phyloP scores from a whole-genome alignment of 2,329 filamentous ascomycete species.

The Trichocomaceae sp. region DNA sequence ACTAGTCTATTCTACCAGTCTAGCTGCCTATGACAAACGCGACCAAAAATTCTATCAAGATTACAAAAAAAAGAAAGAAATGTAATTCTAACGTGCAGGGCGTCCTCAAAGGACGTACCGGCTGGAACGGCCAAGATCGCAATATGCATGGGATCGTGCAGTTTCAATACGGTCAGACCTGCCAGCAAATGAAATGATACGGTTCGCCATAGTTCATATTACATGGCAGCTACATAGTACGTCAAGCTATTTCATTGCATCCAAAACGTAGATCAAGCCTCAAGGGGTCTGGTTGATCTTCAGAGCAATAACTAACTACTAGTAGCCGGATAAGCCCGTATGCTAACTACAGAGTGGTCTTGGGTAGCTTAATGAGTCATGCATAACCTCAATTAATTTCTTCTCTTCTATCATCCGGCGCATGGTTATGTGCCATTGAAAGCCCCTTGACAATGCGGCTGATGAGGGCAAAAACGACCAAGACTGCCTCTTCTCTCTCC shows the following conservation, averaged over 20 bases:
- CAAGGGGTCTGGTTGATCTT: conserved; percentile 27
- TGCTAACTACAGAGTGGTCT: neutral
- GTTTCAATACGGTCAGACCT: neutral
- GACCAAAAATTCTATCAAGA: neutral
- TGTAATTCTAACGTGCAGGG: neutral
- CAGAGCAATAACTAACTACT: neutral
- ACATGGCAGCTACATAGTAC: conserved; percentile 38
- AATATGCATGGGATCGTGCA: neutral
- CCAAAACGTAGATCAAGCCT: conserved; percentile 39
- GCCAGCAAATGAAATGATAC: neutral
- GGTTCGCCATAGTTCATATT: conserved; percentile 33
- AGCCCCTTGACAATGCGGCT: neutral
- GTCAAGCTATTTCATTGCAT: conserved; percentile 40
- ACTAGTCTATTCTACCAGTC: neutral
- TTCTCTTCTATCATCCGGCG: neutral
- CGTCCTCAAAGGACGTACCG: neutral
- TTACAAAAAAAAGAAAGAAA: neutral
- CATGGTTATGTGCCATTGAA: neutral
- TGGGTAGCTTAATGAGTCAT: neutral
- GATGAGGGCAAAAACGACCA: neutral
- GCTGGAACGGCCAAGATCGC: neutral
- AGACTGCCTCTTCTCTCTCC: neutral
- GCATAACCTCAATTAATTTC: neutral
- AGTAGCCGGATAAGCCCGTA: neutral
- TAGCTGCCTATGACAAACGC: neutral